Evolutionary conservation across 495 filamentous ascomycete genomes (phyloP), one percentile per base, ranked within the genome.

Genomic region (Penicillium atrosanguineum): DNA sequence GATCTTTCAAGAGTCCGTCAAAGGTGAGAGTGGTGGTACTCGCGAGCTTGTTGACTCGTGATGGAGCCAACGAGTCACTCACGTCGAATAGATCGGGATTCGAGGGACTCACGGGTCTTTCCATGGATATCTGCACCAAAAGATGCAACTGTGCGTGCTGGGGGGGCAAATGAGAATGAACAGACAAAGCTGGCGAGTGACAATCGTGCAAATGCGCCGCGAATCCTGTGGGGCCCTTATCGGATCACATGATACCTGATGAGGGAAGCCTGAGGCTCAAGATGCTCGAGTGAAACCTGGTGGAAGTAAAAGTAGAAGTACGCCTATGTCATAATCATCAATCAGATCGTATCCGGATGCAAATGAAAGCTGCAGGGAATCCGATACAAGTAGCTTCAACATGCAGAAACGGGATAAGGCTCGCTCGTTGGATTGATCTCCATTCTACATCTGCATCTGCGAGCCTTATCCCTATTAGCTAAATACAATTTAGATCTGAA

Each of bases 11-110:
- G 21, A 94, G 80, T 14, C 88, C 88, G 39, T 86, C 81, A 57
- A 98, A 95, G 41, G 85, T 79, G 26, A 90, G 70, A 18, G 69
- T 69, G 3, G 80, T 85, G 28, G 81, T 84, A 15, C 78, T 78
- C 7, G 90, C 82, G n/a, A 76, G 50, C 65, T 87, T 88, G 71
- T 81, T 79, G 25, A 67, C 71, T 6, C 83, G 87, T 1, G 83
- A 78, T 1, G 87, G 84, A 15, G 91, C 77, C 18, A 95, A 67
- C 21, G 82, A 82, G 62, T 89, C 85, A 62, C 82, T 84, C 57
- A 94, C 53, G 23, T 62, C 52, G 44, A 76, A 65, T 7, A 46
- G 53, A 55, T 67, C 61, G n/a, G 53, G 45, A 34, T 62, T 57
- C n/a, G 69, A 65, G n/a, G 64, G 60, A 46, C 47, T 56, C 25